Evolutionary conservation across 768 basidiomycete species (phyloP).

Genomic region (Gloeopeniophorella convolvens): DNA sequence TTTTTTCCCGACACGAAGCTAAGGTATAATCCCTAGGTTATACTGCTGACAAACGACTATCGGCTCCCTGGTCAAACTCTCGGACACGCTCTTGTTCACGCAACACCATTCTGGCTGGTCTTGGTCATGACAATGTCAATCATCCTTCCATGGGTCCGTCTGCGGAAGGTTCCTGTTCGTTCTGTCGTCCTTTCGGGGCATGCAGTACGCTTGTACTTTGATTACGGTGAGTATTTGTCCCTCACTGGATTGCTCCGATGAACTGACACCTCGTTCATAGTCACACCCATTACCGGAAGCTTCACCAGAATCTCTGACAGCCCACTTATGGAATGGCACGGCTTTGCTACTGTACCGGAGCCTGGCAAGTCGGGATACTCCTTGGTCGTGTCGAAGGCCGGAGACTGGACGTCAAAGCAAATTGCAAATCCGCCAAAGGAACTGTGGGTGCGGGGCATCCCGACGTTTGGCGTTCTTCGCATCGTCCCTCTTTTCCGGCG

Average conservation of each 20-base stretch:
- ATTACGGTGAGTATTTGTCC: conserved; percentile 39
- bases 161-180: conserved; percentile 49
- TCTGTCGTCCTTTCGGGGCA: conserved; percentile 49
- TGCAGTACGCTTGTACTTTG: conserved; percentile 52
- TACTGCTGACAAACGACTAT: conserved; percentile 50
- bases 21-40: conserved; percentile 29
- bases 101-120: conserved; percentile 51
- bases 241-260: conserved; percentile 11
- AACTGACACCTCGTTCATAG: conserved; percentile 19
- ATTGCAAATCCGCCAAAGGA: conserved; percentile 47
- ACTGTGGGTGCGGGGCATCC: conserved; percentile 54
- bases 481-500: conserved; percentile 51
- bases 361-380: conserved; percentile 37
- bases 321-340: conserved; percentile 53
- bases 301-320: conserved; percentile 34
- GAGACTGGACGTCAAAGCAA: conserved; percentile 52
- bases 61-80: conserved; percentile 32
- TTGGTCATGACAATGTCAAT: conserved; percentile 48
- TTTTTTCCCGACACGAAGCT: neutral
- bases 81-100: conserved; percentile 36
- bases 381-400: conserved; percentile 49
- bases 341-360: conserved; percentile 48
- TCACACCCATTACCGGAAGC: conserved; percentile 30
- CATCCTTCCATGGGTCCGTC: conserved; percentile 52
- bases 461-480: conserved; percentile 48